Conservation (phyloP, 305 asterid genomes). For the Fraxinus floribunda region DNA sequence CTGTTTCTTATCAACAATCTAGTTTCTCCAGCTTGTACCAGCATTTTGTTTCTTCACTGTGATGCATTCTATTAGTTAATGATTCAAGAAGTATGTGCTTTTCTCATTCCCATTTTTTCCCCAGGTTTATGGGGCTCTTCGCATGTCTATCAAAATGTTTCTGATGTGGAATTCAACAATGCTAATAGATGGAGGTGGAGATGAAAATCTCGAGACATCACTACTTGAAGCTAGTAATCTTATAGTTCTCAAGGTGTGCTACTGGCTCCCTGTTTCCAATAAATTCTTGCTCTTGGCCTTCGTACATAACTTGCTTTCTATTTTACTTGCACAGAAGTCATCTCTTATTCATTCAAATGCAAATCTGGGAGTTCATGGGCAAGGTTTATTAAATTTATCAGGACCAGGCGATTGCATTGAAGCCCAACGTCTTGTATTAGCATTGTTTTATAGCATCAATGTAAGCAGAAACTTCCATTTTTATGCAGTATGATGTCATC, state of each 20-base stretch:
- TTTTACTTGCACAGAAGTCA: conserved; percentile 57
- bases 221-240: conserved; percentile 98
- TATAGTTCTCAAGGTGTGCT: conserved; percentile 83
- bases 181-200: conserved; percentile 98
- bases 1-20: background rate
- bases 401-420: conserved; percentile 97
- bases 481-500: background rate
- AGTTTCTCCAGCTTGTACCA: conserved; percentile 11
- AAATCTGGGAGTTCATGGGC: conserved; percentile 95
- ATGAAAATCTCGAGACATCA: conserved; percentile 89
- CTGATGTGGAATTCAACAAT: conserved; percentile 94
- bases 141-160: conserved; percentile 99
- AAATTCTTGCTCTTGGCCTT: conserved; percentile 16
- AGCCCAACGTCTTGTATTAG: conserved; percentile 90
- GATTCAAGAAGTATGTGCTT: background rate
- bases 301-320: conserved; percentile 20
- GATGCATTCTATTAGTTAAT: background rate
- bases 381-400: conserved; percentile 83
- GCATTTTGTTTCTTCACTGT: conserved; percentile 20
- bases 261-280: conserved; percentile 19
- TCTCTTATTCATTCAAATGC: conserved; percentile 96
- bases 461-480: conserved; percentile 48
- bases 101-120: conserved; percentile 23
- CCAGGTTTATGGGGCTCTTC: conserved; percentile 99
- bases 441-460: conserved; percentile 86